A percentile compares a stretch with the other conserved stretches of the same genome.
These are phyloP conservation scores for Fusarium protoensiforme DNA, from an alignment of 2,329 filamentous ascomycete species.

Conservation along the genomic window DNA sequence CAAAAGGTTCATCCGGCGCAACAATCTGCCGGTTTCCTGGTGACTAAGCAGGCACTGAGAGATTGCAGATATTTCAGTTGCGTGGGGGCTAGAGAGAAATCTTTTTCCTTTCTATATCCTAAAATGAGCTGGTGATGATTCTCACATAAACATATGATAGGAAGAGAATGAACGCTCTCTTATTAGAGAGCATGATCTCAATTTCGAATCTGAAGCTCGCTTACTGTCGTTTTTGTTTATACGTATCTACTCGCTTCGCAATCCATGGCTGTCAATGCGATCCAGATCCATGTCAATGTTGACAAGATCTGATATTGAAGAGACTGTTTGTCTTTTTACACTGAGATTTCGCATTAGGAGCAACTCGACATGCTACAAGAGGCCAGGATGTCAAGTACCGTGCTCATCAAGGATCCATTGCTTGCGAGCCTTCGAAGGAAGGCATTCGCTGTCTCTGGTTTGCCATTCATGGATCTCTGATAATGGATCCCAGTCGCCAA, in stretches of 20 bases:
- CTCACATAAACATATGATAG: conserved; percentile 69
- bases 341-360: background rate
- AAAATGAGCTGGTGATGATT: conserved; percentile 71
- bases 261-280: background rate
- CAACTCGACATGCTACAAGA: background rate
- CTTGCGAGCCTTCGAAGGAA: background rate
- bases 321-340: background rate
- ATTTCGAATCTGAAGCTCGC: conserved; percentile 69
- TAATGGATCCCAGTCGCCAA: background rate
- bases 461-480: background rate
- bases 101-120: conserved; percentile 46
- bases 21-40: conserved; percentile 32
- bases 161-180: conserved; percentile 73
- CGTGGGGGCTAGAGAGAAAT: conserved; percentile 17
- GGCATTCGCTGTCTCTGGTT: background rate
- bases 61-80: conserved; percentile 35
- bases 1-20: conserved; percentile 28
- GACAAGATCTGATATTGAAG: background rate
- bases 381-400: background rate
- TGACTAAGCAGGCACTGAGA: conserved; percentile 42
- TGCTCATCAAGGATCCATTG: background rate
- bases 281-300: background rate
- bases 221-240: conserved; percentile 4
- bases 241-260: background rate
- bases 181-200: conserved; percentile 69